Base-by-base conservation (phyloP, 2,329 filamentous ascomycete species). In the Exserohilum rostratum region DNA sequence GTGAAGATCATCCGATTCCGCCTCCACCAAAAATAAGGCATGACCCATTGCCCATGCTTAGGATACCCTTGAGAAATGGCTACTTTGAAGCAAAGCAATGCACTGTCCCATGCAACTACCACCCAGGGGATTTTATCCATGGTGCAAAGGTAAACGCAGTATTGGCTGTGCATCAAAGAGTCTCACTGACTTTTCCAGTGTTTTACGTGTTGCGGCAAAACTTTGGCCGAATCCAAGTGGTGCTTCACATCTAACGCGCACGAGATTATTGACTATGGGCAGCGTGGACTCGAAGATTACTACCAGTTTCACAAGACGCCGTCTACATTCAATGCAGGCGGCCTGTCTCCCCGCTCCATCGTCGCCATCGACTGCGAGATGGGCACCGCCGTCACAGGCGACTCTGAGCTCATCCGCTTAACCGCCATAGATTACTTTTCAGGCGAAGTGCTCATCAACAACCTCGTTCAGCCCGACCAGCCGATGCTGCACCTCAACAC, bases 291-390 rank as follows among this genome's bases (percentile, higher is more conserved):
- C 18, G 20, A 30, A 3, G 38, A 37, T 5, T 44, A 33, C 12
- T 43, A 62, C 39, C 58, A 62, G 20, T 50, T 58, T 35, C 43
- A 64, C 12, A 9, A 7, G 6, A 65, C 62, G 7, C 60, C 54
- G 10, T 2, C 38, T 15, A 12, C 27, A 4, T 15, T 18, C 20
- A 33, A 15, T 3, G 25, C 10, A 22, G 13, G 31, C 5, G 22
- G n/a, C 1, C 50, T 27, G 17, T 34, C 39, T 12, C 46, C 54
- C 22, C 60, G 58, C 30, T 46, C 22, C 15, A 57, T 57, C 7
- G 77, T 85, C 3, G 80, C 78, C 0, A 69, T 86, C 3, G 82
- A 85, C 56, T 85, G 83, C 57, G 83, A 85, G 58, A 85, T 85
- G 81, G 82, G 83, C 13, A 77, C 73, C 0, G 71, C 79, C 1